Evolutionary conservation across 148 eudicot genomes (phyloP).

Genomic region (Vaccinium corymbosum): DNA sequence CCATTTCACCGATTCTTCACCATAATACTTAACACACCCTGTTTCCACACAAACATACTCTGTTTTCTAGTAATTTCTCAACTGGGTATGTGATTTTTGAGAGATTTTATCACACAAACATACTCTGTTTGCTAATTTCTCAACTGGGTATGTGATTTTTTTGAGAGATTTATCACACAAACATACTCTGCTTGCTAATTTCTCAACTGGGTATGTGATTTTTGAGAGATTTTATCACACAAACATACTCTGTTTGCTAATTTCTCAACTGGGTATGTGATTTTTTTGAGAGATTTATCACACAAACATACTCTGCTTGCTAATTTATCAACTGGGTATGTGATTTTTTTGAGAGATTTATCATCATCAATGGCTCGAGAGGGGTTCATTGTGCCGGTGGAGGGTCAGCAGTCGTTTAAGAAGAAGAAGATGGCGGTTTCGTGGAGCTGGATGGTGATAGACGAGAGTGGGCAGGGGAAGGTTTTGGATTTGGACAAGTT

Average conservation of each 20-base stretch:
- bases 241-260: neutral
- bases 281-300: neutral
- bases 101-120: neutral
- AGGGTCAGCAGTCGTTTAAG: neutral
- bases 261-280: neutral
- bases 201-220: neutral
- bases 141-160: neutral
- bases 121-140: neutral
- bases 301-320: too few relatives aligned
- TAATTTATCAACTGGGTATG: neutral
- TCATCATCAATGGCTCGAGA: neutral
- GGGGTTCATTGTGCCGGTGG: slow-evolving; percentile 4
- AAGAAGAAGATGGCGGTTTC: slow-evolving; percentile 50
- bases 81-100: neutral
- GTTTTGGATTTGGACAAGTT: slow-evolving; percentile 68
- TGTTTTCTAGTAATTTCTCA: neutral
- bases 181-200: neutral
- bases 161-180: too few relatives aligned
- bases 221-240: neutral
- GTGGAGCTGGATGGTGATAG: slow-evolving; percentile 56
- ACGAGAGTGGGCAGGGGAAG: slow-evolving; percentile 38
- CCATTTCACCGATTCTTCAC: neutral
- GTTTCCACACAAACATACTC: neutral
- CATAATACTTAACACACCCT: neutral
- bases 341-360: neutral